Percentiles rank a stretch among this genome's conserved stretches.
These are phyloP conservation scores for Parachlorella kessleri DNA, from an alignment of 139 green algal genomes.

Conservation along the genomic window DNA sequence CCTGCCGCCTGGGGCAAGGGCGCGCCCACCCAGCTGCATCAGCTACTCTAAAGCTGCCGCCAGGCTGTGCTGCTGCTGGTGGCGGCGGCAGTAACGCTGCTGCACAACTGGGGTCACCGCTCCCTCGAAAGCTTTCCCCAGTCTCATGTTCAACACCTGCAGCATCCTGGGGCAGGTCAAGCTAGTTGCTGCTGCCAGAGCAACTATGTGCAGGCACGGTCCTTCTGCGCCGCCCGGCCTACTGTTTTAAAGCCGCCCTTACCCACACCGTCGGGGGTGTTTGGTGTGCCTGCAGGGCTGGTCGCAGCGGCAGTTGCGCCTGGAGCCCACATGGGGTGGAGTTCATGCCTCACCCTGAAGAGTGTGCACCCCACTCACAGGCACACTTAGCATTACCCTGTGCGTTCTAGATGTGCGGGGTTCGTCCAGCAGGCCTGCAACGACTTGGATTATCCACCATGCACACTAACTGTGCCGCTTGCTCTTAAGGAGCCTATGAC, in stretches of 20 bases:
- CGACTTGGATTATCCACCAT: no score
- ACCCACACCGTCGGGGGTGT: background rate
- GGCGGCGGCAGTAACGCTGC: background rate
- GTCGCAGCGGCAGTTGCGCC: background rate
- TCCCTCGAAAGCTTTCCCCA: no score
- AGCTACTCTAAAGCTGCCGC: conserved; percentile 12
- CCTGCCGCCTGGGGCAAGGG: conserved; percentile 11
- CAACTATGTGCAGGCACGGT: background rate
- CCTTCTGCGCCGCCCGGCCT: background rate
- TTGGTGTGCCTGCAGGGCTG: background rate
- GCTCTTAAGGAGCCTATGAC: no score
- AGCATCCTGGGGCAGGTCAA: background rate
- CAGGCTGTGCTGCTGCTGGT: background rate
- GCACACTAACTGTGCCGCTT: no score
- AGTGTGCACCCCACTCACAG: no score
- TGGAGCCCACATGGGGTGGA: background rate
- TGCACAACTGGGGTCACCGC: no score
- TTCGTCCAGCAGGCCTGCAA: no score
- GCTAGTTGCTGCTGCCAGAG: no score
- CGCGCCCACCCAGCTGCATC: background rate
- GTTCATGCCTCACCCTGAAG: no score
- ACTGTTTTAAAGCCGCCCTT: conserved; percentile 22
- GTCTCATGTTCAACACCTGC: background rate
- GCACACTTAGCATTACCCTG: no score
- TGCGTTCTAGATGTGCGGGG: no score